These are phyloP conservation scores for Chionographis japonica DNA, from an alignment of 106 monocot genomes.

Conservation along the genomic window DNA sequence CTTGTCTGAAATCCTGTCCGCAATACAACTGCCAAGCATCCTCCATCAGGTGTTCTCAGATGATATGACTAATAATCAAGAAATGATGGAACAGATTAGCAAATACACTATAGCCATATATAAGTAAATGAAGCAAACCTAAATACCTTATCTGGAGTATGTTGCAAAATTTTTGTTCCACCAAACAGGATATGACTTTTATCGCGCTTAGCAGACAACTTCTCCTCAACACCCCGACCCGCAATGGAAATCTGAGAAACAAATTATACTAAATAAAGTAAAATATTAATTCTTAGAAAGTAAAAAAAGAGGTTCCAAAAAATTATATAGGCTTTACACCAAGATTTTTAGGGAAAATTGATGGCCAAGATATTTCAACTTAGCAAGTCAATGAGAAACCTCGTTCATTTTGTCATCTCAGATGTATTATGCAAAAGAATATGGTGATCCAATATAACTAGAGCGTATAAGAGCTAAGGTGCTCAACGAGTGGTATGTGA, in stretches of 20 bases:
- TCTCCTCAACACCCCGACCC: conserved; percentile 57
- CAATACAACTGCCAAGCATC: conserved; percentile 89
- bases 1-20: conserved; percentile 97
- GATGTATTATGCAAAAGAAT: no score
- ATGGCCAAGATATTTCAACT: no score
- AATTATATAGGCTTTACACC: no score
- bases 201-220: conserved; percentile 75
- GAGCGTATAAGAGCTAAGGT: no score
- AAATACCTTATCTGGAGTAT: conserved; percentile 92
- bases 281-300: no score
- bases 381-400: no score
- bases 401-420: no score
- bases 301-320: no score
- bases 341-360: no score
- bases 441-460: no score
- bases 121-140: not conserved
- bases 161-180: conserved; percentile 97
- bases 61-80: conserved; percentile 41
- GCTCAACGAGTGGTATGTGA: no score
- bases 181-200: conserved; percentile 94
- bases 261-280: not conserved
- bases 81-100: no score
- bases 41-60: conserved; percentile 94
- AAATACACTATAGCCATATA: conserved; percentile 5
- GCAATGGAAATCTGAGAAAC: conserved; percentile 58